A percentile compares a stretch with the other conserved stretches of the same genome.
Conservation (phyloP, 352 stramenopile genomes). For the Phytophthora agathidicida region DNA sequence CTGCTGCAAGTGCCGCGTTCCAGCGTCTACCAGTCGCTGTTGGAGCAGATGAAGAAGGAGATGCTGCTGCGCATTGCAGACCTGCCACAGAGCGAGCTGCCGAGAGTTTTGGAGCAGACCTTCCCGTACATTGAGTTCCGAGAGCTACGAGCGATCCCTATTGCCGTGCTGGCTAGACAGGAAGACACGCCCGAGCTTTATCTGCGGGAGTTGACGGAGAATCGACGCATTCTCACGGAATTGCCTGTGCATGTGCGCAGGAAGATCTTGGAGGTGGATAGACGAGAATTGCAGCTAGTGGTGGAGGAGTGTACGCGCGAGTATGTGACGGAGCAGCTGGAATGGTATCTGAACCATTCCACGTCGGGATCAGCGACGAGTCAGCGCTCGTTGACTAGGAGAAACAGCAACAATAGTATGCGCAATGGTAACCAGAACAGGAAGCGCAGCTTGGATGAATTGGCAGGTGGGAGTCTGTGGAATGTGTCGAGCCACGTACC, state of each 20-base stretch:
- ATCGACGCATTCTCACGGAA: conserved; percentile 76
- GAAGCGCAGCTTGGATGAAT: conserved; percentile 43
- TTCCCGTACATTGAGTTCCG: conserved; percentile 91
- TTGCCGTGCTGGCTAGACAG: conserved; percentile 81
- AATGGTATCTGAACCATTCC: conserved; percentile 72
- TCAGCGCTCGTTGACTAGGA: conserved; percentile 26
- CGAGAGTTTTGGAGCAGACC: conserved; percentile 74
- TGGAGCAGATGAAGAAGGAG: conserved; percentile 70
- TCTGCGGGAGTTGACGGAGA: conserved; percentile 81
- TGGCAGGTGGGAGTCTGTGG: conserved; percentile 50
- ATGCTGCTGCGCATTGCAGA: conserved; percentile 79
- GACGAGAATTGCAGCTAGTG: conserved; percentile 68
- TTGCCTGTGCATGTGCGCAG: conserved; percentile 82
- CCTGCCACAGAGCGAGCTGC: conserved; percentile 72
- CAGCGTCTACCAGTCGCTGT: conserved; percentile 68
- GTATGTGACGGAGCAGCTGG: conserved; percentile 69
- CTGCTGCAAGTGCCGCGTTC: conserved; percentile 70
- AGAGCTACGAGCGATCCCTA: conserved; percentile 83
- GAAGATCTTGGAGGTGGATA: conserved; percentile 83
- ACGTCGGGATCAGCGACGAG: conserved; percentile 10
- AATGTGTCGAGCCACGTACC: conserved; percentile 79
- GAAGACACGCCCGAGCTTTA: conserved; percentile 82
- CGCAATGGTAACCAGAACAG: conserved; percentile 20
- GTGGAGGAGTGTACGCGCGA: conserved; percentile 79
- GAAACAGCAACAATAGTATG: conserved; percentile 31